Conservation (phyloP, 805 yeast species). For the Ogataea nonfermentans region DNA sequence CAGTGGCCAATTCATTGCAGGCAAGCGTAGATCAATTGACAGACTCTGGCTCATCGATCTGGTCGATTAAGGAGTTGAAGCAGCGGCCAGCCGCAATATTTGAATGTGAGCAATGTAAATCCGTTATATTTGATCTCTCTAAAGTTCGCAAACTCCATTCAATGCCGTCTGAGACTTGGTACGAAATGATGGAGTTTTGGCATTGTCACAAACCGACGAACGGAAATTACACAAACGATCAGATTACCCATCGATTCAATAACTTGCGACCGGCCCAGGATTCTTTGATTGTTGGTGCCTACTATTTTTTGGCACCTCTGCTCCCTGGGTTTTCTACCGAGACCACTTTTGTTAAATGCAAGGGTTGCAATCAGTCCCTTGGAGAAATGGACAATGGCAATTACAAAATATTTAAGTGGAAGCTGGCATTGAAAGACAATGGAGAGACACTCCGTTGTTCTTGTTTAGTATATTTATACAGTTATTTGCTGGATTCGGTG, state of each 20-base stretch:
- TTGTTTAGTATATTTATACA: slow-evolving; percentile 35
- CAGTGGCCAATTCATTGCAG: background rate
- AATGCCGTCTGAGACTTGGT: slow-evolving; percentile 92
- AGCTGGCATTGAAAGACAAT: slow-evolving; percentile 33
- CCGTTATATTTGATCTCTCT: slow-evolving; percentile 31
- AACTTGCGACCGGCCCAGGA: slow-evolving; percentile 42
- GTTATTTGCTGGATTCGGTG: slow-evolving; percentile 40
- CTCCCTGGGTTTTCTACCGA: slow-evolving; percentile 10
- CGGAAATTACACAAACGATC: slow-evolving; percentile 19
- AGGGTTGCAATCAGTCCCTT: slow-evolving; percentile 35
- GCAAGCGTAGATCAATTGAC: slow-evolving; percentile 16
- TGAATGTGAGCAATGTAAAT: slow-evolving; percentile 21
- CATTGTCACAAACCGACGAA: slow-evolving; percentile 81
- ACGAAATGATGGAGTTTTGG: slow-evolving; percentile 96
- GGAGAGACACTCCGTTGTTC: slow-evolving; percentile 37
- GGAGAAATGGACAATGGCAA: slow-evolving; percentile 41
- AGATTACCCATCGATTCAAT: slow-evolving; percentile 36
- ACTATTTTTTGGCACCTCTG: slow-evolving; percentile 47
- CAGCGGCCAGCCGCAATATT: slow-evolving; percentile 4
- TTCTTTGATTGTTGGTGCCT: slow-evolving; percentile 52
- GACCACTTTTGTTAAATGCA: slow-evolving; percentile 33
- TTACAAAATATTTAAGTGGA: slow-evolving; percentile 58
- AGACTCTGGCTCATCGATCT: slow-evolving; percentile 22
- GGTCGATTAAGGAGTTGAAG: slow-evolving; percentile 24
- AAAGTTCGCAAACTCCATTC: slow-evolving; percentile 42